Evolutionary conservation across 495 filamentous ascomycete genomes (phyloP).

Genomic region (Neurospora sp.): DNA sequence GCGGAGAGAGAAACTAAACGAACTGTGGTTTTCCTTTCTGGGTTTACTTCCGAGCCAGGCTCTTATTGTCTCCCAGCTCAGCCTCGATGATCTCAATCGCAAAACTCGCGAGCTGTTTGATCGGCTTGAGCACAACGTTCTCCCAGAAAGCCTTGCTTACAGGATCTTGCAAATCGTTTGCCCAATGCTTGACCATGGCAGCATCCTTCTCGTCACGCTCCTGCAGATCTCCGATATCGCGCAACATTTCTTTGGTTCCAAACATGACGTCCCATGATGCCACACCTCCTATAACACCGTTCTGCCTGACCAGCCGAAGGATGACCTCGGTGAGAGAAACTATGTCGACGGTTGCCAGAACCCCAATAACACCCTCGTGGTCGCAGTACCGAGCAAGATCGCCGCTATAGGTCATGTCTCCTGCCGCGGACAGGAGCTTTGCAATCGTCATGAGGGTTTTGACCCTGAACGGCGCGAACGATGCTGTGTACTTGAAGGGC

Average conservation of each 20-base stretch:
- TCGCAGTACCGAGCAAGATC: slow-evolving; percentile 8
- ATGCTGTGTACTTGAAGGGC: slow-evolving; percentile 25
- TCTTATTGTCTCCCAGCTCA: slow-evolving; percentile 14
- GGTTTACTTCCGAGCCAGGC: neutral
- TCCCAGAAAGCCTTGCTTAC: slow-evolving; percentile 27
- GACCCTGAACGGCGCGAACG: slow-evolving; percentile 28
- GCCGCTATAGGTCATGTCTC: slow-evolving; percentile 11
- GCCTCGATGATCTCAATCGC: slow-evolving; percentile 26
- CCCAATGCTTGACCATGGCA: slow-evolving; percentile 25
- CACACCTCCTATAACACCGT: slow-evolving; percentile 20
- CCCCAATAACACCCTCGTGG: slow-evolving; percentile 15
- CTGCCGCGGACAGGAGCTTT: slow-evolving; percentile 26
- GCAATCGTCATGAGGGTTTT: slow-evolving; percentile 29
- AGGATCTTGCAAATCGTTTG: slow-evolving; percentile 20
- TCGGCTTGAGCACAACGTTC: slow-evolving; percentile 23
- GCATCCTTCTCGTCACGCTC: slow-evolving; percentile 26
- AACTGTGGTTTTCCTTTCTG: neutral
- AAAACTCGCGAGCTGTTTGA: slow-evolving; percentile 25
- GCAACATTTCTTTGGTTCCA: slow-evolving; percentile 27
- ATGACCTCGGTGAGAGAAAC: slow-evolving; percentile 32
- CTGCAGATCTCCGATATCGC: slow-evolving; percentile 26
- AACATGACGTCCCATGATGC: slow-evolving; percentile 25
- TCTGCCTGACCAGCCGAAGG: slow-evolving; percentile 24
- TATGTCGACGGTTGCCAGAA: slow-evolving; percentile 25
- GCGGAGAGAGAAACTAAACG: neutral